Evolutionary conservation across 2,329 filamentous ascomycete species (phyloP).

Genomic region (Trichoderma koningiopsis): DNA sequence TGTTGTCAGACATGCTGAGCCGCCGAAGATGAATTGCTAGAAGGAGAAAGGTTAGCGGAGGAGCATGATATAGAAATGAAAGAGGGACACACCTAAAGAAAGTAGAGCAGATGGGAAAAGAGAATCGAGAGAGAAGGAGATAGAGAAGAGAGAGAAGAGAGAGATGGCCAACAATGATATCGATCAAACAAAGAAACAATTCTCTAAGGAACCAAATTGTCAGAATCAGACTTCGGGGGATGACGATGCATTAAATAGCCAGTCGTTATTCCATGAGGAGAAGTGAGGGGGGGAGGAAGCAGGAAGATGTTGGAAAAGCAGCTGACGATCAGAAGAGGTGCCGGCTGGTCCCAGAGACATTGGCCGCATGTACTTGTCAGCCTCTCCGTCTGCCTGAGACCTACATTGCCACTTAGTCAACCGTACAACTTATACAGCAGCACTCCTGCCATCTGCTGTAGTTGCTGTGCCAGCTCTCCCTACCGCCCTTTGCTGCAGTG

Average conservation of each 20-base stretch:
- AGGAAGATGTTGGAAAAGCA: background rate
- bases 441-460: background rate
- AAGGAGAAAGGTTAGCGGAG: background rate
- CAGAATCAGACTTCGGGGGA: background rate
- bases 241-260: background rate
- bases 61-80: background rate
- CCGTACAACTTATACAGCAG: background rate
- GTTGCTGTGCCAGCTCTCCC: background rate
- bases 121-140: background rate
- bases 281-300: background rate
- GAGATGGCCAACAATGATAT: background rate
- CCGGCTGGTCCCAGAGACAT: background rate
- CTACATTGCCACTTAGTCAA: background rate
- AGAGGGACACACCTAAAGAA: background rate
- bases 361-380: background rate
- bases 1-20: background rate
- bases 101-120: background rate
- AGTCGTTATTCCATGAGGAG: background rate
- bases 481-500: background rate
- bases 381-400: background rate
- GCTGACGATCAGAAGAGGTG: background rate
- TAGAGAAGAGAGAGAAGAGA: background rate
- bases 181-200: background rate
- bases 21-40: background rate
- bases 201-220: background rate